Base-by-base conservation (phyloP, 2,329 filamentous ascomycete species). In the Calcarisporium arbuscula region DNA sequence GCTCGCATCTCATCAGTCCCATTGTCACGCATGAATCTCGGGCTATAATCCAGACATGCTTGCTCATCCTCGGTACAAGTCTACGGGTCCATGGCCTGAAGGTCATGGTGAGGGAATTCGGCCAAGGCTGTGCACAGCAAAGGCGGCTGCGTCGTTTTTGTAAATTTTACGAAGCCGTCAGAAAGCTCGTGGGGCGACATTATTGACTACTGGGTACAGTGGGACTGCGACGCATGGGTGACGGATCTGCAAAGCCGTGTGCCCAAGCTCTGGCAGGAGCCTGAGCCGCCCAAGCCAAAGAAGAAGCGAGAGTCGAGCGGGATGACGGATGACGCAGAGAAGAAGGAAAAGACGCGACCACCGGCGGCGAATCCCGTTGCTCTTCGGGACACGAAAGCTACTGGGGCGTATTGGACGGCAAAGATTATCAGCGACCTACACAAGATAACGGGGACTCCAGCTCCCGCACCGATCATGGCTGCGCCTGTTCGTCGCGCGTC, bases 181-280 rank as follows among this genome's bases (percentile, higher is more conserved):
- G 80, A 84, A 49, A 85, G 81, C 49, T 72, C 70, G 1, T 86
- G 82, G 82, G 75, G 79, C 1, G 80, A 84, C 35, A 62, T 84
- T 0, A 80, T 86, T 34, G 82, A 86, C 56, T 83, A 80, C 42
- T 85, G 80, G 74, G 70, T 86, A 1, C 70, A 82, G 42, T 84
- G 80, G 80, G 81, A 85, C 48, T 85, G 81, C 40, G 82, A 86
- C 45, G 74, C 74, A 5, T 86, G 81, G 81, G 80, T 85, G 1
- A 56, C 67, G 8, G 77, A 84, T 48, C 52, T 85, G 35, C 74
- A 72, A 40, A 57, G 60, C 32, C 70, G 74, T 34, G 69, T 79
- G 36, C 72, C 76, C 2, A 67, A 70, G 30, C 60, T 82, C 5
- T 82, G 77, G 77, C 57, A 74, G 37, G 68, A 68, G 0, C 65